phyloP scores from a whole-genome alignment of 225 moss, liverwort and hornwort species.

The Lunularia cruciata region DNA sequence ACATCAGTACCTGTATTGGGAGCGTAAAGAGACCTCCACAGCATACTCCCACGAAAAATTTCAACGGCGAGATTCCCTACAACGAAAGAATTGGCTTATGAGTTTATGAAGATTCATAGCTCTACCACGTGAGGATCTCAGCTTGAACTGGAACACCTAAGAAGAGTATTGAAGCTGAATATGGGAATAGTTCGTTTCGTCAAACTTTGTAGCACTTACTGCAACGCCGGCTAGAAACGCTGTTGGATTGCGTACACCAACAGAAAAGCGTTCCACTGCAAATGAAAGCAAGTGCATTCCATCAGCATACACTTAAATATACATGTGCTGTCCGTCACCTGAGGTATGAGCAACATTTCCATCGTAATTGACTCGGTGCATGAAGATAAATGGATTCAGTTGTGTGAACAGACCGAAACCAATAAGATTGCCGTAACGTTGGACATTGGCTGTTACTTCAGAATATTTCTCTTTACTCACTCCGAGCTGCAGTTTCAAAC shows the following conservation, averaged over 20 bases:
- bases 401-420: constrained; percentile 64
- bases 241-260: constrained; percentile 90
- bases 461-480: constrained; percentile 80
- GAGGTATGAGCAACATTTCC: neutral
- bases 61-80: constrained; percentile 68
- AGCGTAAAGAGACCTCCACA: constrained; percentile 73
- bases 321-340: neutral
- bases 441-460: constrained; percentile 63
- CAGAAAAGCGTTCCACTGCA: constrained; percentile 88
- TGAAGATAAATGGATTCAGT: neutral
- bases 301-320: neutral
- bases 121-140: no score
- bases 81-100: constrained; percentile 7
- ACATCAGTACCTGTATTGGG: constrained; percentile 63
- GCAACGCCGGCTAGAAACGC: constrained; percentile 87
- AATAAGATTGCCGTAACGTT: constrained; percentile 86
- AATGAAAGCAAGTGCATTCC: neutral
- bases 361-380: neutral
- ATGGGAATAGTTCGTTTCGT: no score
- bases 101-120: no score
- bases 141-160: no score
- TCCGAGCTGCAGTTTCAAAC: constrained; percentile 54
- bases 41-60: constrained; percentile 81
- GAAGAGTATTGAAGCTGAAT: no score
- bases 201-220: constrained; percentile 50